phyloP scores from a whole-genome alignment of 1,139 yeast genomes.

The Pichia sp. region DNA sequence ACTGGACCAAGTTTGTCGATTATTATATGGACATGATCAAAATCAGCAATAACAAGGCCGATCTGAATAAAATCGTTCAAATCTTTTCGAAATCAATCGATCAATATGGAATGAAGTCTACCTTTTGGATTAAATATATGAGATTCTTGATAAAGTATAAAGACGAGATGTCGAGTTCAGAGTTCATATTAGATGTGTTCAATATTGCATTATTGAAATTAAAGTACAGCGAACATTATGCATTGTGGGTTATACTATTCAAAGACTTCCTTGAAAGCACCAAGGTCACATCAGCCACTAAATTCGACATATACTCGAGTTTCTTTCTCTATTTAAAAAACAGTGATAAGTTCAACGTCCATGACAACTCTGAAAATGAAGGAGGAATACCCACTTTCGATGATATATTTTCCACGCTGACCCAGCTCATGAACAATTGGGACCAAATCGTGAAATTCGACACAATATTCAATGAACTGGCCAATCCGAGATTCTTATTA shows the following conservation, averaged over 20 bases:
- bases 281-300: not conserved
- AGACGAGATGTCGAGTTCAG: not conserved
- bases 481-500: constrained; percentile 35
- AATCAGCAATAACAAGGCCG: not conserved
- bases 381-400: constrained; percentile 6
- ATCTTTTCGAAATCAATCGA: not conserved
- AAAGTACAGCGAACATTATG: constrained; percentile 5
- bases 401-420: constrained; percentile 18
- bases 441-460: constrained; percentile 4
- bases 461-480: constrained; percentile 18
- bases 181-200: constrained; percentile 1
- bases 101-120: not conserved
- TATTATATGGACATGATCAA: constrained; percentile 4
- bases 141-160: not conserved
- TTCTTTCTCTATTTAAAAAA: constrained; percentile 13
- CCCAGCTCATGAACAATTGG: constrained; percentile 5
- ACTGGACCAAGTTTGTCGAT: constrained; percentile 8
- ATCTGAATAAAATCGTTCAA: not conserved
- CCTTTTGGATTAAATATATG: constrained; percentile 8
- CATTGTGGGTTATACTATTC: constrained; percentile 11
- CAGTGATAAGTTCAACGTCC: constrained; percentile 3
- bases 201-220: constrained; percentile 2
- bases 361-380: not conserved
- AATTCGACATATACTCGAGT: constrained; percentile 7
- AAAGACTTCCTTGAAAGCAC: not conserved